Conservation (phyloP, 176 grass and related monocot species). For the Guadua angustifolia region DNA sequence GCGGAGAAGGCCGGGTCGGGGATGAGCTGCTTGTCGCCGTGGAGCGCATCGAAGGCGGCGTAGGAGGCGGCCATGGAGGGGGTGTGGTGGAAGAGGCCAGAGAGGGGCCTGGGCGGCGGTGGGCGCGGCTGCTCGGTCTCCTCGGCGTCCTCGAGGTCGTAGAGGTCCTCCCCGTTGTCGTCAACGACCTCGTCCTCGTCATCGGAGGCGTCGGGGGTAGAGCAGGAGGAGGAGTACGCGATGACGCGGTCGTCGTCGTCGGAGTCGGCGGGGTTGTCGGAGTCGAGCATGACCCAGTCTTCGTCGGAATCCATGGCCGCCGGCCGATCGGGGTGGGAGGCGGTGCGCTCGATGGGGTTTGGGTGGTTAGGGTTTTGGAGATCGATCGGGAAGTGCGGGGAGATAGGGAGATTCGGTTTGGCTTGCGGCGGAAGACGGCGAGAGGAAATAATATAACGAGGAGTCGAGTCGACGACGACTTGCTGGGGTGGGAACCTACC, state of each 20-base stretch:
- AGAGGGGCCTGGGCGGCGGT: background rate
- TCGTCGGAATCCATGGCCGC: conserved; percentile 15
- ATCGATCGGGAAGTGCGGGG: background rate
- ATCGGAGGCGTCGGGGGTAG: background rate
- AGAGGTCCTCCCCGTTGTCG: background rate
- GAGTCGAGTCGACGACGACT: no score
- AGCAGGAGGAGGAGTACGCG: background rate
- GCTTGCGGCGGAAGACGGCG: no score
- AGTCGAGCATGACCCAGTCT: conserved; percentile 40
- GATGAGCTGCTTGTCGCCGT: conserved; percentile 13
- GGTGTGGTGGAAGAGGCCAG: conserved; percentile 56
- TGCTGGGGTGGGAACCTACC: no score
- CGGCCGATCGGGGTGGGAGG: background rate
- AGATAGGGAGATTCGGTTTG: no score
- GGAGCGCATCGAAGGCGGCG: conserved; percentile 39
- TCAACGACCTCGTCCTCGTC: background rate
- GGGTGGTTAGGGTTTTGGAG: background rate
- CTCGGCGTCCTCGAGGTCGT: background rate
- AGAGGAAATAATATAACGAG: no score
- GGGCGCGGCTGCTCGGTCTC: background rate
- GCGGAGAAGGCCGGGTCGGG: conserved; percentile 53
- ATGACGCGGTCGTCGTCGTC: background rate
- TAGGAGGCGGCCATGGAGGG: background rate
- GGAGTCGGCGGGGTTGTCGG: background rate
- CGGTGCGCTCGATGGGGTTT: background rate